Evolutionary conservation across 495 filamentous ascomycete species (phyloP).

Genomic region (Pseudevernia furfuracea): DNA sequence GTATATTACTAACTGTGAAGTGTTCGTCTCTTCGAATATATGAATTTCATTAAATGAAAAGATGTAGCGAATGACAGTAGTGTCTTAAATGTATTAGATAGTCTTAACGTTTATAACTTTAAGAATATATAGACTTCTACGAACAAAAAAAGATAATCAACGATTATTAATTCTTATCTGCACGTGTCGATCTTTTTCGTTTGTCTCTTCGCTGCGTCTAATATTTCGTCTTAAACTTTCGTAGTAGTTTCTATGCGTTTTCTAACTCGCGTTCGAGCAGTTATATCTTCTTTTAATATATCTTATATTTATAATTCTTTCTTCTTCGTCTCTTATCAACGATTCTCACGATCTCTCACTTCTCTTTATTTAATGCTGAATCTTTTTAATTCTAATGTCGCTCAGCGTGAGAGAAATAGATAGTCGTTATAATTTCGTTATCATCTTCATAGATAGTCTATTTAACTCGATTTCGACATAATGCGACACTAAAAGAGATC

Average conservation of each 20-base stretch:
- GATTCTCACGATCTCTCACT: conserved; percentile 6
- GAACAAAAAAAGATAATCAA: background rate
- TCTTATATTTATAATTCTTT: conserved; percentile 13
- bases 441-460: background rate
- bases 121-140: background rate
- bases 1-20: background rate
- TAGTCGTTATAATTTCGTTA: background rate
- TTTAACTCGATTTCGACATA: background rate
- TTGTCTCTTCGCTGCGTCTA: background rate
- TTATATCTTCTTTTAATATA: conserved; percentile 9
- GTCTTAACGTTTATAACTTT: background rate
- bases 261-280: conserved; percentile 3
- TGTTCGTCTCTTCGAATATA: background rate
- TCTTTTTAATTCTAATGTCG: background rate
- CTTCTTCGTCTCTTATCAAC: conserved; percentile 1
- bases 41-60: background rate
- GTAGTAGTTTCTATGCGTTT: conserved; percentile 7
- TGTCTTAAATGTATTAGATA: background rate
- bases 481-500: background rate
- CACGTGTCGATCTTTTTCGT: background rate
- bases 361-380: conserved; percentile 5
- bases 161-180: background rate
- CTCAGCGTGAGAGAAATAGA: background rate
- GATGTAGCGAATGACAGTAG: background rate
- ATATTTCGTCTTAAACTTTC: conserved; percentile 4